Base-by-base conservation (phyloP, 768 basidiomycete species). In the Lactarius deliciosus region DNA sequence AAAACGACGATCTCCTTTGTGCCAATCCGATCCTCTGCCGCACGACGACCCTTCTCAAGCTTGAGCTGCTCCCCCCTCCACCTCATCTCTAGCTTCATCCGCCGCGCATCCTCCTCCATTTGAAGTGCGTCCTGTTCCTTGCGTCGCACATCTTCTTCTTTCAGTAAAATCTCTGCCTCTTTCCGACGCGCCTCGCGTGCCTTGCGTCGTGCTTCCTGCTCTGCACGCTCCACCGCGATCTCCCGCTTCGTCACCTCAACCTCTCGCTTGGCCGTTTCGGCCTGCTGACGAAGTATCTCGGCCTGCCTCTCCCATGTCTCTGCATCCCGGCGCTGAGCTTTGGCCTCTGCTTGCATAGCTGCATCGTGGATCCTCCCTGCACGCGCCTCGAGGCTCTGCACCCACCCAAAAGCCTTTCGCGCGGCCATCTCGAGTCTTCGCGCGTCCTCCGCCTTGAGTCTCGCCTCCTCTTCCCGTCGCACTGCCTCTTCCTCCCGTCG, bases 291-390 rank as follows among this genome's bases (percentile, higher is more conserved):
- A 38, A 60, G 36, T n/a, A 65, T 32, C 50, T 60, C 64, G n/a
- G 64, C 64, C 53, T 65, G 58, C 53, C 40, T 65, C 16, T 65
- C 53, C 64, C 57, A 60, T 59, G 54, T 55, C 53, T 60, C 64
- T 10, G 64, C 64, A 9, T 65, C 64, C 1, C 58, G 64, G 9
- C 58, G 64, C 4, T 45, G 57, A 5, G 53, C 58, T 22, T 54
- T 25, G n/a, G 64, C 64, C 22, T 54, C 53, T 30, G 57, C 64
- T 38, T 41, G n/a, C 58, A 65, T 60, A 16, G 59, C 59, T 40
- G 40, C 58, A 9, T 65, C 53, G 64, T 65, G 64, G 34, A 65
- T 65, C 6, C 53, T 40, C 30, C 58, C 64, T 9, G 55, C 64
- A 8, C 59, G 57, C 22, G 64, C 64, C n/a, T 65, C 64, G 40